Percentiles rank a stretch among this genome's conserved stretches.
These are phyloP conservation scores for Alopecurus myosuroides DNA, from an alignment of 176 grass and related monocot genomes.

Conservation along the genomic window DNA sequence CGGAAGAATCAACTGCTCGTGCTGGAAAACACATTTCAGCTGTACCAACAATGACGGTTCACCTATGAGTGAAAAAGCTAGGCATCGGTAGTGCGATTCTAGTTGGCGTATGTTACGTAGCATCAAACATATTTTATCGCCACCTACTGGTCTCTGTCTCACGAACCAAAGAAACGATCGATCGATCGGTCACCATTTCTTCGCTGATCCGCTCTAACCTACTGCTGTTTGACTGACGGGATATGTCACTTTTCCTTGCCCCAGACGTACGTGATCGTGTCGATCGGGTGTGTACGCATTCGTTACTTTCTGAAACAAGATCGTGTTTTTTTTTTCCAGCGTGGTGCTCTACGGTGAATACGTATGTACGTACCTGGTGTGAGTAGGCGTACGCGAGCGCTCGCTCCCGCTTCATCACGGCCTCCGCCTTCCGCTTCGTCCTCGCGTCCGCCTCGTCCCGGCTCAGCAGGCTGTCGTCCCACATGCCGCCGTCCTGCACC, in stretches of 20 bases:
- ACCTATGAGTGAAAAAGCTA: not conserved
- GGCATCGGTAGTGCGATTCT: not conserved
- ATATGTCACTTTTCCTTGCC: not conserved
- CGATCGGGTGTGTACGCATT: no score
- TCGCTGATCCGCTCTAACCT: not conserved
- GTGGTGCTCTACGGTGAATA: not conserved
- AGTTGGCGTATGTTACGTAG: not conserved
- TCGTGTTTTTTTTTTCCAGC: not conserved
- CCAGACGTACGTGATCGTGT: not conserved
- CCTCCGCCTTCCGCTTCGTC: constrained; percentile 73
- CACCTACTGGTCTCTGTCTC: not conserved
- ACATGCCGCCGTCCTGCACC: constrained; percentile 32
- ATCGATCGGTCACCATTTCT: not conserved
- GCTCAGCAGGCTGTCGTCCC: constrained; percentile 69
- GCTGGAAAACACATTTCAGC: not conserved
- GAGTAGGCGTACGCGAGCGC: constrained; percentile 92
- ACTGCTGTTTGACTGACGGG: not conserved
- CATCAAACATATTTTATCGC: not conserved
- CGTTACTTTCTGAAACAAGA: not conserved
- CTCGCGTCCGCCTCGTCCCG: constrained; percentile 52
- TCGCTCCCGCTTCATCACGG: constrained; percentile 82
- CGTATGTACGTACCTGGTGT: constrained; percentile 56
- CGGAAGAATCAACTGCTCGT: not conserved
- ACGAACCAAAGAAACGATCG: not conserved
- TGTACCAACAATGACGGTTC: not conserved